Evolutionary conservation across 805 yeast genomes (phyloP), one percentile per base, ranked within the genome.

Genomic region (Huiozyma sinensis): DNA sequence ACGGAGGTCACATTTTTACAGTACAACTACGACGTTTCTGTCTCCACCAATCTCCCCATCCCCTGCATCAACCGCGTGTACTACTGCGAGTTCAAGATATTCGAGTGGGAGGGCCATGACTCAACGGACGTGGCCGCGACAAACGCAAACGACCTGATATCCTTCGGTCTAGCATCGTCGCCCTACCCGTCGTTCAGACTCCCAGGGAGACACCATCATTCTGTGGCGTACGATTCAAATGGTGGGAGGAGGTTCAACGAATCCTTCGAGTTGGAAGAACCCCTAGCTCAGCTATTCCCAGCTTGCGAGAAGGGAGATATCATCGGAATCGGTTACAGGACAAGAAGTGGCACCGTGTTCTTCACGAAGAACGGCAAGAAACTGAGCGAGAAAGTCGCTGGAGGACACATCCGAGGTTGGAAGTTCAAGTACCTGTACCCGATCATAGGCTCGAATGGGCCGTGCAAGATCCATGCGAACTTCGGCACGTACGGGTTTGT

Each of bases 301-400:
- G 52, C 61, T 27, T 63, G 81, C 39, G 72, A 76, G 33, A 79
- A 83, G 50, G 97, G 97, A 30, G 98, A 92, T 61, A 94, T 92
- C 31, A 72, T 92, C 10, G 98, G 98, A 2, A 76, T 90, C 29
- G 98, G 98, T 0, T 83, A 86, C 57, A 73, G 90, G 47, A 78
- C 85, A 2, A 70, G 87, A 38, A 71, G 85, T 12, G 95, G 97
- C 2, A 80, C 95, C 0, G 73, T 92, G 0, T 92, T 92, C 56
- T 92, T 89, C 70, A 92, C 98, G 0, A 74, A 95, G 51, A 92
- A 92, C 55, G 98, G 98, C 29, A 87, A 87, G 59, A 87, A 86
- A 57, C 66, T 92, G 28, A 76, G 76, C 34, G 97, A 89, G 57
- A 81, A 84, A 42, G 79, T 79, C 41, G 71, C 87, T 33, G 92